Base-by-base conservation (phyloP, 306 rosid genomes). In the Sophora flavescens region DNA sequence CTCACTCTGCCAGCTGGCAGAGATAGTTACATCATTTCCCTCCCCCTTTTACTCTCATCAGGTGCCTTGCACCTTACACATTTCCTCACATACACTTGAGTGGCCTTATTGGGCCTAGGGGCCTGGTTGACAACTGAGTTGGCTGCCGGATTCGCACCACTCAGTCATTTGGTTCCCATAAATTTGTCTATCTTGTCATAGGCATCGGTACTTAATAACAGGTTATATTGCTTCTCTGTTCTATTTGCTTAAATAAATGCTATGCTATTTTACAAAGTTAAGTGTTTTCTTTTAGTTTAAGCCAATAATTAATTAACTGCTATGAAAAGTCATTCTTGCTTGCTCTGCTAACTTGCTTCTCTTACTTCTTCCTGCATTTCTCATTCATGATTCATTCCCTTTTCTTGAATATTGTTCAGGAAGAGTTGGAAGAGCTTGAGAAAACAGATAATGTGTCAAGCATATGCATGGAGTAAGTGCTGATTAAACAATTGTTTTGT, bases 371-470 rank as follows among this genome's bases (percentile, higher is more conserved):
- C 22, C 70, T 56, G 18, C 36, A 54, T 78, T 45, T 63, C 61
- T 67, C 80, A 62, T 47, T 69, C 68, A 68, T 47, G 6, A 30
- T 78, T 75, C 28, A 63, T 72, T 71, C 6, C 68, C 38, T 83
- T 50, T 68, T 57, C 47, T 32, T 79, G 35, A 62, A 76, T 63
- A 12, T 33, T 75, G 18, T 72, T 38, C 91, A 92, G 97, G 90
- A 90, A 61, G 97, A 92, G 76, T 76, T 92, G 82, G 86, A 80
- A 57, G 93, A 89, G 86, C 89, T 92, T 6, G 91, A 87, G 44
- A 84, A 65, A 68, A 76, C 89, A 6, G 97, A 90, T 56, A 87
- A 85, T 48, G 86, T 87, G 73, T 92, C 97, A 16, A 80, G 90
- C 13, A 79, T 87, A 71, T 90, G 91, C 74, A 74, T 75, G 53